Evolutionary conservation across 495 filamentous ascomycete genomes (phyloP).

Genomic region (Haplographium delicatum): DNA sequence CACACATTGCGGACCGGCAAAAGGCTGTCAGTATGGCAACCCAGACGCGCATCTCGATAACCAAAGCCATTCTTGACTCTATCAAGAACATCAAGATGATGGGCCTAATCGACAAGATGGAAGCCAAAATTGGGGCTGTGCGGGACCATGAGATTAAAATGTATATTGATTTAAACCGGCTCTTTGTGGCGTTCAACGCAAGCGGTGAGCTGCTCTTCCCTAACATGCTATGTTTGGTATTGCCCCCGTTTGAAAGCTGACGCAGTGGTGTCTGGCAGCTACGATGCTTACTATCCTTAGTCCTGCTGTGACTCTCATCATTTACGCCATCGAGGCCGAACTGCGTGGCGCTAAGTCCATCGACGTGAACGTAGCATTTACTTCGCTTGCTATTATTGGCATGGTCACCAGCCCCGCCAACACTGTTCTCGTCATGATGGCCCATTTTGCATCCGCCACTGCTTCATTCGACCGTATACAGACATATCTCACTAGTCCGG

Average conservation of each 20-base stretch:
- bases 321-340: not conserved
- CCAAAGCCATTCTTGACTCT: not conserved
- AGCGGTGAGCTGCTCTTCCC: not conserved
- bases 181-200: not conserved
- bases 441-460: not conserved
- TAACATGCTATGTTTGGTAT: not conserved
- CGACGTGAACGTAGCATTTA: not conserved
- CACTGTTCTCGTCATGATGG: not conserved
- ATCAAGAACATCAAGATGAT: not conserved
- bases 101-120: not conserved
- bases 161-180: not conserved
- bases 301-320: not conserved
- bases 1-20: not conserved
- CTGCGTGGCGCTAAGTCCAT: not conserved
- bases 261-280: not conserved
- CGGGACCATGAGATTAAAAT: not conserved
- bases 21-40: too few species aligned
- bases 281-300: not conserved
- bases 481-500: not conserved
- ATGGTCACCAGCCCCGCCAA: not conserved
- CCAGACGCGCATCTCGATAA: not conserved
- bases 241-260: not conserved
- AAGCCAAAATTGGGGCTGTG: not conserved
- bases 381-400: not conserved
- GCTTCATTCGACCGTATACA: not conserved